These are phyloP conservation scores for Bacidia gigantensis DNA, from an alignment of 495 filamentous ascomycete genomes.

Conservation along the genomic window DNA sequence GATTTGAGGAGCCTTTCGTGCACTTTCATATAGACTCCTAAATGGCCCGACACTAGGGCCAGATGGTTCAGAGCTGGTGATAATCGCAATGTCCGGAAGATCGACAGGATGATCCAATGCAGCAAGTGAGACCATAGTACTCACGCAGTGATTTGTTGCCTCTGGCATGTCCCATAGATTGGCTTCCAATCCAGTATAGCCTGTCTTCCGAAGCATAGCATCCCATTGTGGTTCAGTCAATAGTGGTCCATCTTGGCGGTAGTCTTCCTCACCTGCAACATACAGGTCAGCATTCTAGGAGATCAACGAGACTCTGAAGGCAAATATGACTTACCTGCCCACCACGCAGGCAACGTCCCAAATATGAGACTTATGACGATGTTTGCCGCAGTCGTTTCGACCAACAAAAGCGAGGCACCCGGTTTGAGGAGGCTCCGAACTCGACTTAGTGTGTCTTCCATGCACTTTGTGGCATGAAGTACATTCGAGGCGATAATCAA, in stretches of 20 bases:
- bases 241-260: background rate
- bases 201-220: background rate
- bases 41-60: background rate
- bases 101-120: background rate
- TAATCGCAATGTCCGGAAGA: background rate
- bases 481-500: conserved; percentile 15
- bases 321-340: conserved; percentile 9
- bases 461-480: conserved; percentile 20
- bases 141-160: background rate
- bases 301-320: background rate
- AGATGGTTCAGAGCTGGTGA: background rate
- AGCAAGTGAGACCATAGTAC: conserved; percentile 4
- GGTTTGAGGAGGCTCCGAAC: conserved; percentile 13
- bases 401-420: conserved; percentile 11
- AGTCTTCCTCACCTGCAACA: background rate
- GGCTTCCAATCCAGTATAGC: background rate
- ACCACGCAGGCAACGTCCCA: conserved; percentile 20
- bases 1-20: background rate
- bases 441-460: conserved; percentile 7
- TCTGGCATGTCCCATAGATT: conserved; percentile 4
- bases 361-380: conserved; percentile 7
- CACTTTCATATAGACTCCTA: background rate
- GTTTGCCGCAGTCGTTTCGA: background rate
- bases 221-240: conserved; percentile 7
- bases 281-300: background rate